phyloP scores from a whole-genome alignment of 1,284 basidiomycete species.

The Apiotrichum laibachii region DNA sequence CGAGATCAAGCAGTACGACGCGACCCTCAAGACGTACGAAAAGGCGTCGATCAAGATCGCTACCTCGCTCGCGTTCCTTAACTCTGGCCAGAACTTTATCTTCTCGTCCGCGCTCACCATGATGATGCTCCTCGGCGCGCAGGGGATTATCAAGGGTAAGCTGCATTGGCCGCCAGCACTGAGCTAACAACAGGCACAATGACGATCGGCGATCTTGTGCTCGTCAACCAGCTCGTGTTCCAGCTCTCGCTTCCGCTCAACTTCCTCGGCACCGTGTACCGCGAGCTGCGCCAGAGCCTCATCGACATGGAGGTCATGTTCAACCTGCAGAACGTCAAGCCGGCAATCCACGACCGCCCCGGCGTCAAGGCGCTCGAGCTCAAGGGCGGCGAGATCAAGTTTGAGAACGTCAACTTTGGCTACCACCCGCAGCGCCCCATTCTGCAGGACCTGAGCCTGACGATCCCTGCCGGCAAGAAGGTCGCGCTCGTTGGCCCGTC shows the following conservation, averaged over 20 bases:
- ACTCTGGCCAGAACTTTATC: constrained; percentile 95
- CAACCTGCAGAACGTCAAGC: constrained; percentile 81
- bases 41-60: constrained; percentile 91
- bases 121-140: constrained; percentile 95
- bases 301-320: constrained; percentile 97
- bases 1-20: constrained; percentile 89
- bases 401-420: constrained; percentile 87
- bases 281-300: constrained; percentile 90
- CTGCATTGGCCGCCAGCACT: fast-evolving
- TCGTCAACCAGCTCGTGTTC: constrained; percentile 99
- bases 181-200: constrained; percentile 68
- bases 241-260: constrained; percentile 94
- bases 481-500: constrained; percentile 95
- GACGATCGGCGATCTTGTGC: constrained; percentile 96
- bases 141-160: constrained; percentile 84
- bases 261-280: constrained; percentile 94
- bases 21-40: constrained; percentile 82
- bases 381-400: constrained; percentile 80
- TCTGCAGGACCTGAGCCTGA: constrained; percentile 83
- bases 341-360: constrained; percentile 63
- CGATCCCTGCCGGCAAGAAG: constrained; percentile 90
- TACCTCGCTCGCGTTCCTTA: constrained; percentile 86
- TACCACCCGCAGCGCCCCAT: constrained; percentile 90
- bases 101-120: constrained; percentile 88
- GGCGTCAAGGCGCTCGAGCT: constrained; percentile 67